A percentile compares a stretch with the other conserved stretches of the same genome.
phyloP scores from a whole-genome alignment of 2,329 filamentous ascomycete species.

The Aspergillus uvarum region DNA sequence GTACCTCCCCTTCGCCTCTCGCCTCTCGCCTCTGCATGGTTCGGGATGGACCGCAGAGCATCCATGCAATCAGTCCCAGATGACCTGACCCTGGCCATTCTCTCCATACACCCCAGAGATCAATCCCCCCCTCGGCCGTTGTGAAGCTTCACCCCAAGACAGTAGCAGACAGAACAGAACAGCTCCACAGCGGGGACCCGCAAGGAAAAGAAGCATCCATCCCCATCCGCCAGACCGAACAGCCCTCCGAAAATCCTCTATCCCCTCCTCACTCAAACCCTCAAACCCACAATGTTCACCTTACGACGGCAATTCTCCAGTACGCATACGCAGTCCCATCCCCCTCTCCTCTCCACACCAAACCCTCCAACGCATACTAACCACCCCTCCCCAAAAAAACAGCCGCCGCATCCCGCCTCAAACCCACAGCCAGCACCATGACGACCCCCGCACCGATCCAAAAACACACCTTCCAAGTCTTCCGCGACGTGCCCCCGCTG shows the following conservation, averaged over 20 bases:
- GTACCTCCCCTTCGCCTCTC: not conserved
- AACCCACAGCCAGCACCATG: conserved; percentile 8
- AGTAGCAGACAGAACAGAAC: not conserved
- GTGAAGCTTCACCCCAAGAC: not conserved
- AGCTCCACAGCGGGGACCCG: conserved; percentile 17
- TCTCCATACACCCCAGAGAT: not conserved
- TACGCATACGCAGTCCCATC: conserved; percentile 17
- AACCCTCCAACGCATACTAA: conserved; percentile 9
- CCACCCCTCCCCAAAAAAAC: conserved; percentile 3
- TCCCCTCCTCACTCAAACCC: conserved; percentile 7
- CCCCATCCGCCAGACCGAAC: conserved; percentile 1
- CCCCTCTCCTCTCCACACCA: not conserved
- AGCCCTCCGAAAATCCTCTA: conserved; percentile 1
- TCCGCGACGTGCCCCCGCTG: conserved; percentile 71
- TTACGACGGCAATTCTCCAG: conserved; percentile 30
- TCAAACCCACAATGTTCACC: conserved; percentile 29
- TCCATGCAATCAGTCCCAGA: not conserved
- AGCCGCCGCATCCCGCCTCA: conserved; percentile 27
- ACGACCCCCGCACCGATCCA: conserved; percentile 4
- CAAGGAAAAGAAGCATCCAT: not conserved
- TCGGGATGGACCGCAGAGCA: not conserved
- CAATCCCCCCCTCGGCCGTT: not conserved
- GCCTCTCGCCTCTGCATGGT: not conserved
- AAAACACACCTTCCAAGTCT: conserved; percentile 50
- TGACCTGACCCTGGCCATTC: not conserved